phyloP scores from a whole-genome alignment of 371 early-diverging fungal genomes.

The Massospora cicadina region DNA sequence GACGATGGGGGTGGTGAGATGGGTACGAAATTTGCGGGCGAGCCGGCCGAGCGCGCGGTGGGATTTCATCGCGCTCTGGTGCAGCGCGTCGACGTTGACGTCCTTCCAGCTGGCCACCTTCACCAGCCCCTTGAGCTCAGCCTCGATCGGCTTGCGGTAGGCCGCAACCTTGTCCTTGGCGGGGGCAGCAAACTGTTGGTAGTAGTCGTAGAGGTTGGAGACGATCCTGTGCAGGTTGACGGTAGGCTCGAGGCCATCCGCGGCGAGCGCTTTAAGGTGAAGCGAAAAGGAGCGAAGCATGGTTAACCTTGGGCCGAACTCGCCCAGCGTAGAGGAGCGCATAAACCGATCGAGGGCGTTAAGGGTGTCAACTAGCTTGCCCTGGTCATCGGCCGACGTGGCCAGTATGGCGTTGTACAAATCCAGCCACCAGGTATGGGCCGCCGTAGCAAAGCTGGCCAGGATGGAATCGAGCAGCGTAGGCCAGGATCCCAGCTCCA shows the following conservation, averaged over 20 bases:
- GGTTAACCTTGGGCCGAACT: conserved; percentile 57
- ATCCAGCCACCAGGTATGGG: conserved; percentile 78
- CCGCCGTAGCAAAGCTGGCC: conserved; percentile 34
- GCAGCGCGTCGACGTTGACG: conserved; percentile 82
- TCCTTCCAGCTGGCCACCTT: conserved; percentile 95
- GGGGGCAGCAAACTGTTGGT: conserved; percentile 44
- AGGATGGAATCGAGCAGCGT: conserved; percentile 68
- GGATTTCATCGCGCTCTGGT: conserved; percentile 75
- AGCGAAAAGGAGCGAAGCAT: conserved; percentile 52
- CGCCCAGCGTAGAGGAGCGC: conserved; percentile 60
- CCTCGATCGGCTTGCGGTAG: conserved; percentile 55
- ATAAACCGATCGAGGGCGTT: conserved; percentile 34
- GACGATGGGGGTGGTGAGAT: conserved; percentile 36
- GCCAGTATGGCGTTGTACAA: conserved; percentile 35
- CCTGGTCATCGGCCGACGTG: conserved; percentile 5
- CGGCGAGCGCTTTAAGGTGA: conserved; percentile 24
- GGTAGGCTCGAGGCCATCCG: conserved; percentile 8
- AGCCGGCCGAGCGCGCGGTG: conserved; percentile 81
- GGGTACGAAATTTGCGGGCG: conserved; percentile 66
- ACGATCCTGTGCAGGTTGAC: conserved; percentile 17
- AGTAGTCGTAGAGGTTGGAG: conserved; percentile 48
- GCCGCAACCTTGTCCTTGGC: conserved; percentile 32
- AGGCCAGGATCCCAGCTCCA: conserved; percentile 84
- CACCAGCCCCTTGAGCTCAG: conserved; percentile 80
- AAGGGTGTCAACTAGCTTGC: conserved; percentile 15